Evolutionary conservation across 1,284 basidiomycete genomes (phyloP), one percentile per base, ranked within the genome.

Genomic region (Microbotryum lychnidis-dioicae): DNA sequence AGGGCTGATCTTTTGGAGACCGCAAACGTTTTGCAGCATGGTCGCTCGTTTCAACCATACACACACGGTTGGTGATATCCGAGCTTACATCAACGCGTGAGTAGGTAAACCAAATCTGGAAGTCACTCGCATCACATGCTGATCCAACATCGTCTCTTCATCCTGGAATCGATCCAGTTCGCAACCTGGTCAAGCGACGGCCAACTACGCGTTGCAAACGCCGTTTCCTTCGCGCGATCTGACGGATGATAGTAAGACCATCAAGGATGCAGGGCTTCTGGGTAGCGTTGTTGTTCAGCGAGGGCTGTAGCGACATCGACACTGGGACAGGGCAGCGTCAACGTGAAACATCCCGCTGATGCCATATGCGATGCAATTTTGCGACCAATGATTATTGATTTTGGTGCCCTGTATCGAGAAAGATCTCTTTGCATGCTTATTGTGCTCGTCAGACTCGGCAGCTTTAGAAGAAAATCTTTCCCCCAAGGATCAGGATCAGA

Each of bases 241-340:
- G 12, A 83, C 84, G 6, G 83, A 92, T 68, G 77, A 84, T 51
- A 71, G 62, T 20, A 79, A 82, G 72, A 91, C 89, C 4, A 83
- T 96, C 64, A 80, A 87, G 71, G 79, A 77, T 21, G 90, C 89
- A 5, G 84, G 85, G 3, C 75, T 96, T 62, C 79, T 81, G 37
- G 91, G 91, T 68, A 87, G 86, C 59, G 91, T 97, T 3, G 80
- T 97, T 20, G 84, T 94, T 29, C 91, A 94, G 77, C 79, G 87
- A 61, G 90, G 57, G 47, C 20, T 58, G 42, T 74, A 61, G 64
- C 14, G 18, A 12, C 37, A 18, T 16, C 37, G 16, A 42, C 12
- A 18, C 4, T 12, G 37, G 37, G 12, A 16, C 14, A 18, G 5
- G 12, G 37, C 12, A 10, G 37, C 16, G 37, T 42, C 37, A 42